Evolutionary conservation across 495 filamentous ascomycete genomes (phyloP), one percentile per base, ranked within the genome.

Genomic region (Annulohypoxylon maeteangense): DNA sequence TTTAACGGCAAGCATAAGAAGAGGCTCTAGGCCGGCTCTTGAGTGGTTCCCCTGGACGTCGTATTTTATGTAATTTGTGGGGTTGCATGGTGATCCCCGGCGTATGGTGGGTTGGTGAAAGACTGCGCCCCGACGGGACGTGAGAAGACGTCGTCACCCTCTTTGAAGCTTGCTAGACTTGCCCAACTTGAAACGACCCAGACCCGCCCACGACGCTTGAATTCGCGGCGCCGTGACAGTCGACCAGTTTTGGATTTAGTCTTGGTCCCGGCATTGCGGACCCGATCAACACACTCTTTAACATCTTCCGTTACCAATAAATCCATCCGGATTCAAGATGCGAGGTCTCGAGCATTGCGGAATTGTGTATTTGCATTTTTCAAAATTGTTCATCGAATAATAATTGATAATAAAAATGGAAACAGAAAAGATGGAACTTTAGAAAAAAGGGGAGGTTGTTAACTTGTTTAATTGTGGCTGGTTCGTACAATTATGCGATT

Each of bases 121-220:
- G 58, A 64, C 69, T 72, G 69, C 69, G 69, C 69, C 69, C 68
- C 69, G 31, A 62, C 32, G 59, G 31, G 59, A 63, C 64, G 58
- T 51, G 63, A 65, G 44, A 32, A 14, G 44, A 45, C 53, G 51
- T 72, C 69, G 69, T 72, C 69, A 72, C 64, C 69, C 34, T 40
- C 63, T 66, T 61, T 45, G 6, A 23, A 18, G 62, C 45, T 58
- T 72, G 69, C 25, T 7, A 40, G 14, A 67, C 45, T 58, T 72
- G 69, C 25, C n/a, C 23, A 18, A 67, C 45, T 58, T 72, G 69
- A 72, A 72, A 72, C 69, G 53, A 48, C 34, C 58, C 58, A 58
- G 69, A 58, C 59, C 62, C 57, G 48, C 62, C 40, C 27, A 51
- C 27, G 3, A 48, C 42, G 63, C 68, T 71, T 67, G 57, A 67